Conservation (phyloP, 495 filamentous ascomycete genomes). For the Penicillium manginii region DNA sequence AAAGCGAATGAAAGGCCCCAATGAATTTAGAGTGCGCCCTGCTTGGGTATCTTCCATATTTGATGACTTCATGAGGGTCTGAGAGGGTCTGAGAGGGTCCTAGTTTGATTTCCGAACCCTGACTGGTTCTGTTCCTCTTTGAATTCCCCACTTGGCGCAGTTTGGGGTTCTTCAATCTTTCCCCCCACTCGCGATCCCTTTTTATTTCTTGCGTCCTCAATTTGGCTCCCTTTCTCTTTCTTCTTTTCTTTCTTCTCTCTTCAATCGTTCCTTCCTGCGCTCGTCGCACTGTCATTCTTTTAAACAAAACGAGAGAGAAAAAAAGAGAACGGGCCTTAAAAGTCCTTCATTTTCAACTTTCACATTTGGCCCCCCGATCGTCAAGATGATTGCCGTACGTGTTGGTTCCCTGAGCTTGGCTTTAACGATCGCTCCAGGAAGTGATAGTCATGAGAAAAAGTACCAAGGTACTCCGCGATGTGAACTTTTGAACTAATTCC, state of each 20-base stretch:
- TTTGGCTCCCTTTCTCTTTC: neutral
- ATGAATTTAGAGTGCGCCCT: conserved; percentile 13
- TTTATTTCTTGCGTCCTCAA: neutral
- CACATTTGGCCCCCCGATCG: conserved; percentile 1
- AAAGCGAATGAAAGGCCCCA: conserved; percentile 16
- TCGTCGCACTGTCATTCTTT: neutral
- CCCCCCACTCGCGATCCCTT: conserved; percentile 3
- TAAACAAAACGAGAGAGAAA: too few relatives aligned
- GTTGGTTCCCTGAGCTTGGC: neutral
- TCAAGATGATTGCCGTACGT: conserved; percentile 32
- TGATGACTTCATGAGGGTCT: conserved; percentile 3
- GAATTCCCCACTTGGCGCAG: neutral
- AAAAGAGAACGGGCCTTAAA: neutral
- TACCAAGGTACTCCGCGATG: too few relatives aligned
- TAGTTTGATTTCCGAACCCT: neutral
- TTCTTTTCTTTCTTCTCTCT: neutral
- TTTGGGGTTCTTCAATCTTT: neutral
- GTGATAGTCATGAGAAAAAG: conserved; percentile 1
- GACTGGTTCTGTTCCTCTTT: neutral
- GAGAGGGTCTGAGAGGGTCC: too few relatives aligned
- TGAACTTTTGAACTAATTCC: too few relatives aligned
- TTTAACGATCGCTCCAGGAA: conserved; percentile 1
- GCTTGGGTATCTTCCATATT: neutral
- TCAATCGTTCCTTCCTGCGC: conserved; percentile 1
- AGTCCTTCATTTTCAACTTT: too few relatives aligned